Base-by-base conservation (phyloP, 306 rosid species). In the Acmispon strigosus region DNA sequence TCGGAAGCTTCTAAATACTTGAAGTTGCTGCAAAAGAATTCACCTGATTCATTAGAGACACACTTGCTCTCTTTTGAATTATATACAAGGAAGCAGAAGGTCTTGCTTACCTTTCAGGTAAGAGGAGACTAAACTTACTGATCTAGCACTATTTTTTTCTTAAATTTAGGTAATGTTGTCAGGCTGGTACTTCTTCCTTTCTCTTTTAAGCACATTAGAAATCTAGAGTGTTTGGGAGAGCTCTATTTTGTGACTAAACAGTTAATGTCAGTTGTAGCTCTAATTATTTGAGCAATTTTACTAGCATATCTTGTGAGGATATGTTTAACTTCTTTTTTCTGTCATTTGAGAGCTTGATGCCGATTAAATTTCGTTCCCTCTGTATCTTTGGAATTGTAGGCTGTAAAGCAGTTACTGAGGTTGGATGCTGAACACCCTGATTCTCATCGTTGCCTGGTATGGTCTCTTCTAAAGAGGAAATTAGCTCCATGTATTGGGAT, bases 401-500 rank as follows among this genome's bases (percentile, higher is more conserved):
- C 97, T 82, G 84, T 89, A 44, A 91, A 89, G 86, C 97, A 91
- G 82, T 87, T 95, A 57, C 80, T 95, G 64, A 84, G 97, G 78
- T 80, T 95, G 95, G 83, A 91, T 57, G 82, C 89, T 5, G 96
- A 95, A 58, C 96, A 95, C 83, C 99, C 97, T 72, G 97, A 91
- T 78, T 86, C 97, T 18, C 96, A 91, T 73, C 79, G 97, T 65
- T 89, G 96, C 78, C 81, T 95, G 96, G 99, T 95, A 86, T 71
- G 88, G 13, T 69, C 63, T 22, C 34, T 29, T 50, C 19, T 70
- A n/a, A 14, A 58, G 50, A 51, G 14, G 8, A 43, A 62, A 34
- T 17, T 37, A 57, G 29, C 45, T 81, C 72, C 59, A 53, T 53
- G 54, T 75, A 43, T 49, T 51, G 58, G 42, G 66, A 45, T 56